These are phyloP conservation scores for Bassia scoparia DNA, from an alignment of 148 eudicot species.

Conservation along the genomic window DNA sequence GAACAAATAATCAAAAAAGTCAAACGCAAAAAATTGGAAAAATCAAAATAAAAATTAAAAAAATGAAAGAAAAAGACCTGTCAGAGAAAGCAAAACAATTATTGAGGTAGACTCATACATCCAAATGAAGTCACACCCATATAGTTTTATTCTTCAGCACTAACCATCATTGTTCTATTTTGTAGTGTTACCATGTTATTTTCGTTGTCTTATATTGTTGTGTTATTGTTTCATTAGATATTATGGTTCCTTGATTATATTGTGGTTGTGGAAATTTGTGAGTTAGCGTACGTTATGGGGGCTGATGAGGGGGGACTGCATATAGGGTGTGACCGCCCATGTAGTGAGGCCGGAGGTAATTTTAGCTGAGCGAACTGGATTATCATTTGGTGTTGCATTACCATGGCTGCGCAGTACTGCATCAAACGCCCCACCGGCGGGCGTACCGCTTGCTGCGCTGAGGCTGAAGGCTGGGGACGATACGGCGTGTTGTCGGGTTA, in stretches of 20 bases:
- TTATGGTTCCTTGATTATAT: slow-evolving; percentile 27
- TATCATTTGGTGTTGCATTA: slow-evolving; percentile 91
- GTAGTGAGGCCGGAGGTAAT: slow-evolving; percentile 62
- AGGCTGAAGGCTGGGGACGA: slow-evolving; percentile 16
- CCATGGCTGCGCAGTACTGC: slow-evolving; percentile 91
- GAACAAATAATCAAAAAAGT: not conserved
- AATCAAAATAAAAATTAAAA: not conserved
- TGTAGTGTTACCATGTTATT: not conserved
- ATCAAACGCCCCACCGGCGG: slow-evolving; percentile 33
- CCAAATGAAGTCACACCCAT: slow-evolving; percentile 96
- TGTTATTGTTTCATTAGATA: not conserved
- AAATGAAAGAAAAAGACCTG: slow-evolving; percentile 33
- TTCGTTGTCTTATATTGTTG: slow-evolving; percentile 27
- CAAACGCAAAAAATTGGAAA: not conserved
- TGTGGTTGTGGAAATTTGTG: too few relatives aligned
- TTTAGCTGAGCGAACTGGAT: slow-evolving; percentile 51
- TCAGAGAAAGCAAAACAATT: slow-evolving; percentile 72
- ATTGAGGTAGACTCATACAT: slow-evolving; percentile 91
- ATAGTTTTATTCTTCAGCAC: slow-evolving; percentile 79
- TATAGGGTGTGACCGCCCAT: slow-evolving; percentile 58
- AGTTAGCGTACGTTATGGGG: slow-evolving; percentile 29
- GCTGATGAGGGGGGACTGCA: slow-evolving; percentile 38
- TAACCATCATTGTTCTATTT: slow-evolving; percentile 29
- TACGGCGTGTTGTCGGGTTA: not conserved
- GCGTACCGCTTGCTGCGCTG: slow-evolving; percentile 6